Conservation (phyloP, 371 early-diverging fungal species). For the Rhizopus delemar region DNA sequence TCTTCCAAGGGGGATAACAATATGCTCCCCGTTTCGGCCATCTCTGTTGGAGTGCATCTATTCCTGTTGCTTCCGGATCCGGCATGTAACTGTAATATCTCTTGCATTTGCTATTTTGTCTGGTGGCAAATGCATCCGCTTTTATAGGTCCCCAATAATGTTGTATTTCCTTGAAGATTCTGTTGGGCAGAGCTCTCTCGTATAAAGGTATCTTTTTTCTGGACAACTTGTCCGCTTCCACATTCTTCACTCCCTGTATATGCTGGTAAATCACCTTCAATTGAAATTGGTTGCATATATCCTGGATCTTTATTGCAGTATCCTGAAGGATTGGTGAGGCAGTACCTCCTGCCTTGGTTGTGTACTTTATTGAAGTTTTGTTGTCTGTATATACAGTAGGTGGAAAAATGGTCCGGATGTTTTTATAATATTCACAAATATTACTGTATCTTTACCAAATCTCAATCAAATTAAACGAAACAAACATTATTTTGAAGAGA, state of each 20-base stretch:
- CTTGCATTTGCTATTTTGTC: neutral
- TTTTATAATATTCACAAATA: too few species aligned
- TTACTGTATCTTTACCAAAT: too few species aligned
- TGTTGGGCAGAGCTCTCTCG: conserved; percentile 13
- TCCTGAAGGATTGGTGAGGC: conserved; percentile 9
- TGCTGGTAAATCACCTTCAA: conserved; percentile 16
- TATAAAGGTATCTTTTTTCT: conserved; percentile 14
- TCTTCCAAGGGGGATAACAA: conserved; percentile 2
- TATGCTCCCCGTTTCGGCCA: conserved; percentile 4
- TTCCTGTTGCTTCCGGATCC: neutral
- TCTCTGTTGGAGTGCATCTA: conserved; percentile 4
- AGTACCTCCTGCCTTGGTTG: conserved; percentile 17
- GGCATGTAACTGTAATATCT: neutral
- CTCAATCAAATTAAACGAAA: too few species aligned
- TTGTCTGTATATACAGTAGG: conserved; percentile 22
- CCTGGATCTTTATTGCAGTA: conserved; percentile 15
- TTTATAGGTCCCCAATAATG: conserved; percentile 9
- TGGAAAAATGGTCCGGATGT: too few species aligned
- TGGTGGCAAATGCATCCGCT: neutral
- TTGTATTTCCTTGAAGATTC: conserved; percentile 3
- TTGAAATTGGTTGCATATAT: conserved; percentile 10
- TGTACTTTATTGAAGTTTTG: conserved; percentile 15
- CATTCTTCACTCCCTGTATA: conserved; percentile 10
- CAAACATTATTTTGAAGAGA: too few species aligned
- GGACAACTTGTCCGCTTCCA: conserved; percentile 8